Percentiles rank a stretch among this genome's conserved stretches.
Conservation (phyloP, 352 stramenopile genomes). For the Globisporangium paddicum region DNA sequence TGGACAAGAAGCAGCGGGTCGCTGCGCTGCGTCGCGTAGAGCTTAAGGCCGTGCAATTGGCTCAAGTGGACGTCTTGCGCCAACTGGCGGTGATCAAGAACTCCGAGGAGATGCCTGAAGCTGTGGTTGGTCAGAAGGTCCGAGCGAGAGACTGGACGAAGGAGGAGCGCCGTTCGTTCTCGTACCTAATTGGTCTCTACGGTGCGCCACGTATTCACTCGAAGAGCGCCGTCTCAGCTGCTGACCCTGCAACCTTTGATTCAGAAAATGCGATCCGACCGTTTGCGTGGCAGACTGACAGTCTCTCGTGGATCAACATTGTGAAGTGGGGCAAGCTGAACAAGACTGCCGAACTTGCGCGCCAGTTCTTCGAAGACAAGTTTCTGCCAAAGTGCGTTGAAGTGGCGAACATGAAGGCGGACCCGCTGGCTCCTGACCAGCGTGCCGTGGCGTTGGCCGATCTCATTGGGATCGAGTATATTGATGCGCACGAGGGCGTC, state of each 20-base stretch:
- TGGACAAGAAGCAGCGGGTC: conserved; percentile 68
- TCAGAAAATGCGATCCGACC: conserved; percentile 29
- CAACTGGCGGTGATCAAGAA: conserved; percentile 65
- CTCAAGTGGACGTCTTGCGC: conserved; percentile 74
- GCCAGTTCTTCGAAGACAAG: conserved; percentile 66
- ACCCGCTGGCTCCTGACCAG: conserved; percentile 73
- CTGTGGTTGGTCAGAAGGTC: conserved; percentile 51
- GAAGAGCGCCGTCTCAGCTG: conserved; percentile 42
- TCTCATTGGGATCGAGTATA: conserved; percentile 82
- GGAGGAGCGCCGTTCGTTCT: conserved; percentile 76
- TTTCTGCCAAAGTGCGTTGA: conserved; percentile 73
- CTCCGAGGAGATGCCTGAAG: conserved; percentile 54
- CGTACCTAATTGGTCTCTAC: conserved; percentile 70
- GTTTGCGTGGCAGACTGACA: conserved; percentile 78
- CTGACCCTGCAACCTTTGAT: conserved; percentile 25
- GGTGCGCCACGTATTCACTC: conserved; percentile 72
- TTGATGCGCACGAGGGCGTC: conserved; percentile 81
- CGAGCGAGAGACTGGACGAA: conserved; percentile 85
- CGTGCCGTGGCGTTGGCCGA: conserved; percentile 65
- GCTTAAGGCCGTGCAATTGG: conserved; percentile 81
- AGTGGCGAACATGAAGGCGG: conserved; percentile 74
- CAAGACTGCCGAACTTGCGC: conserved; percentile 62
- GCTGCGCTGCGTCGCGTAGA: conserved; percentile 68
- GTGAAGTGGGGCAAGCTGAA: conserved; percentile 80
- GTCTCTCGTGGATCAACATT: conserved; percentile 79